These are phyloP conservation scores for Noccaea caerulescens DNA, from an alignment of 345 rosid genomes.

Conservation along the genomic window DNA sequence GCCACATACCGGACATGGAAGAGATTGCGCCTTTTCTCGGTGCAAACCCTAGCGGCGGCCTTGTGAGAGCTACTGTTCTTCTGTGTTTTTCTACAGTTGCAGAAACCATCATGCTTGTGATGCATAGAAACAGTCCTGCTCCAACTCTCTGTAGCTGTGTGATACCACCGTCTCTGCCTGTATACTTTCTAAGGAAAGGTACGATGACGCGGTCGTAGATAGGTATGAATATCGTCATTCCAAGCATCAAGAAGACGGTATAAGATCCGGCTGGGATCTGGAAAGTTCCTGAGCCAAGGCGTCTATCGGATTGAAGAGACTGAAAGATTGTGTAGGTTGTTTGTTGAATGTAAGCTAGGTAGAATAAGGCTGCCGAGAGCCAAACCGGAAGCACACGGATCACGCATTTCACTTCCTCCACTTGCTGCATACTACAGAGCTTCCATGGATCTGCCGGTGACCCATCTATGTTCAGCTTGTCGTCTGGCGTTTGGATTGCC, in stretches of 20 bases:
- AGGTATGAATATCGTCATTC: conserved; percentile 58
- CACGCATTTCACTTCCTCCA: conserved; percentile 68
- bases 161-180: conserved; percentile 55
- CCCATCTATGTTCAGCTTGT: conserved; percentile 54
- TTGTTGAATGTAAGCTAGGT: conserved; percentile 53
- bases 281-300: conserved; percentile 48
- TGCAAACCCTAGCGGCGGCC: conserved; percentile 40
- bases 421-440: conserved; percentile 71
- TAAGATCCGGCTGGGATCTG: conserved; percentile 60
- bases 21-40: conserved; percentile 48
- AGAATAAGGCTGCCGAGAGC: conserved; percentile 54
- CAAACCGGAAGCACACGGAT: conserved; percentile 63
- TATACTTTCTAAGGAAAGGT: conserved; percentile 48
- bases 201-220: conserved; percentile 56
- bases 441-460: conserved; percentile 61
- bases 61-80: conserved; percentile 40
- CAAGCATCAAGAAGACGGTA: conserved; percentile 57
- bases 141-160: conserved; percentile 53
- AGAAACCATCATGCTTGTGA: conserved; percentile 46
- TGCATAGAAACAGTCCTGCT: conserved; percentile 45
- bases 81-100: conserved; percentile 44
- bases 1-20: conserved; percentile 46
- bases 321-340: conserved; percentile 65
- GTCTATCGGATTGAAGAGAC: conserved; percentile 60
- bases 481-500: conserved; percentile 51